phyloP scores from a whole-genome alignment of 257 asterid genomes.

The Phtheirospermum japonicum region DNA sequence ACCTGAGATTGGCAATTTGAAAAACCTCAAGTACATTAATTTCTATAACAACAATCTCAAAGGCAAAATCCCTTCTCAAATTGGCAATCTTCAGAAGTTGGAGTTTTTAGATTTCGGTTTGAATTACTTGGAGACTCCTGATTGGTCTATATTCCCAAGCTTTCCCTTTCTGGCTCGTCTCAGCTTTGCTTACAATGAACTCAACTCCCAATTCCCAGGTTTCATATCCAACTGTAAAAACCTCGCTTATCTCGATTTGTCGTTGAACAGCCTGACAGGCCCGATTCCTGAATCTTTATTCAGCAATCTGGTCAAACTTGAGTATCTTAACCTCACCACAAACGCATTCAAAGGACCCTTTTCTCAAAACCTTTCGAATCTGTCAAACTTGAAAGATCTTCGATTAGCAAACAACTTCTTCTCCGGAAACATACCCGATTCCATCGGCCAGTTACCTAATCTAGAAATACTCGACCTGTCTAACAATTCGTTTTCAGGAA shows the following conservation, averaged over 20 bases:
- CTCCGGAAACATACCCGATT: slow-evolving; percentile 51
- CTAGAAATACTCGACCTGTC: slow-evolving; percentile 46
- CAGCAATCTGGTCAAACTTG: slow-evolving; percentile 44
- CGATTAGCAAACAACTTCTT: slow-evolving; percentile 37
- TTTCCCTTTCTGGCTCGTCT: slow-evolving; percentile 56
- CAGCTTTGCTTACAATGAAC: slow-evolving; percentile 41
- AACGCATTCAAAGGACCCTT: slow-evolving; percentile 50
- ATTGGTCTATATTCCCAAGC: slow-evolving; percentile 53
- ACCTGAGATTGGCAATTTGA: slow-evolving; percentile 57
- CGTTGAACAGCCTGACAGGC: slow-evolving; percentile 49
- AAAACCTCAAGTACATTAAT: slow-evolving; percentile 41
- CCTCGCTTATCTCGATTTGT: slow-evolving; percentile 64
- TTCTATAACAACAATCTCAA: slow-evolving; percentile 50
- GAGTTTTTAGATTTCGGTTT: slow-evolving; percentile 61
- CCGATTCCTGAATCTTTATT: slow-evolving; percentile 55
- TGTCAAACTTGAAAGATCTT: slow-evolving; percentile 47
- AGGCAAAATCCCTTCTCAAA: slow-evolving; percentile 60
- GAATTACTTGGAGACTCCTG: slow-evolving; percentile 51
- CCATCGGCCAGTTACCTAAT: slow-evolving; percentile 29
- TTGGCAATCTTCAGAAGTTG: slow-evolving; percentile 56
- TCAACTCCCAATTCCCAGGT: slow-evolving; percentile 52
- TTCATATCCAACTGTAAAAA: slow-evolving; percentile 53
- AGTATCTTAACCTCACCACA: slow-evolving; percentile 42
- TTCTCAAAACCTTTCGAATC: slow-evolving; percentile 48
- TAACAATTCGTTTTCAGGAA: slow-evolving; percentile 51